A percentile compares a stretch with the other conserved stretches of the same genome.
These are phyloP conservation scores for Talaromyces sp. DNA, from an alignment of 2,329 filamentous ascomycete species.

Conservation along the genomic window DNA sequence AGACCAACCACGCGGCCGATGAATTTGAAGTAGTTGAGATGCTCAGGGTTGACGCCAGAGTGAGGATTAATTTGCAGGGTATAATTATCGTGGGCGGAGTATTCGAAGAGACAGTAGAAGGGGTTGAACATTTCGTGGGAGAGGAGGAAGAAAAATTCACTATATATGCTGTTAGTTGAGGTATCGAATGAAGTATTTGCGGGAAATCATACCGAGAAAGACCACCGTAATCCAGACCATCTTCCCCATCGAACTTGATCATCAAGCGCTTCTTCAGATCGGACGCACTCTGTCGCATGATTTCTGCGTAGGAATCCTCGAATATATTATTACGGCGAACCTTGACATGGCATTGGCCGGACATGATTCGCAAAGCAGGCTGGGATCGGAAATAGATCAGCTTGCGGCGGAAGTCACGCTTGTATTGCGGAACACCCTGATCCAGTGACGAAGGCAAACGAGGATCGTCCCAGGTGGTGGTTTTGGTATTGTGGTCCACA, in stretches of 20 bases:
- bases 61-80: conserved; percentile 99
- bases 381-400: conserved; percentile 99
- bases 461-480: conserved; percentile 98
- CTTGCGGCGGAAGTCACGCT: conserved; percentile 97
- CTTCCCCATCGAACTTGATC: conserved; percentile 99
- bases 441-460: conserved; percentile 92
- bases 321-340: conserved; percentile 96
- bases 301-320: conserved; percentile 97
- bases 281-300: conserved; percentile 91
- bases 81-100: conserved; percentile 99
- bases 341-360: conserved; percentile 97
- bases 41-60: conserved; percentile 98
- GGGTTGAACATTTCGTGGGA: conserved; percentile 99
- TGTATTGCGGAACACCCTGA: conserved; percentile 98
- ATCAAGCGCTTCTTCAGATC: conserved; percentile 98
- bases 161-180: conserved; percentile 38
- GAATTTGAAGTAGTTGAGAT: conserved; percentile 99
- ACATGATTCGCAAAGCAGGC: conserved; percentile 90
- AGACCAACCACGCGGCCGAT: conserved; percentile 96
- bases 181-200: neutral
- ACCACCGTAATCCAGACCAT: conserved; percentile 96
- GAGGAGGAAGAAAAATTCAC: conserved; percentile 98
- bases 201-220: conserved; percentile 67
- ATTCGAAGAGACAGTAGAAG: conserved; percentile 99
- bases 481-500: conserved; percentile 99